These are phyloP conservation scores for Coleophoma cylindrospora DNA, from an alignment of 2,329 filamentous ascomycete genomes.

Conservation along the genomic window DNA sequence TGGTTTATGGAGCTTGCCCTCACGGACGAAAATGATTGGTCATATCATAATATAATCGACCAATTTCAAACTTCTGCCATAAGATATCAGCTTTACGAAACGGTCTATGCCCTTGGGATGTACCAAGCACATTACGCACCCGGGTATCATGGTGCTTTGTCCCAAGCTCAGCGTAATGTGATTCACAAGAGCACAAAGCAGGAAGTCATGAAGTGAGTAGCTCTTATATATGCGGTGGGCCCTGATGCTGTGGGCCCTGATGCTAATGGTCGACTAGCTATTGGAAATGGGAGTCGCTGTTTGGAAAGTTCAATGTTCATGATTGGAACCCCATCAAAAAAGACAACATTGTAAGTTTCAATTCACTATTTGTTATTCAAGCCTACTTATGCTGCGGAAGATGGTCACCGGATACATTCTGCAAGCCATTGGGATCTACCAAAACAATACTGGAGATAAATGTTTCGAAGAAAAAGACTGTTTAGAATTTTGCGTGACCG, in stretches of 20 bases:
- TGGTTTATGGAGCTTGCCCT: slow-evolving; percentile 14
- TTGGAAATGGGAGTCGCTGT: slow-evolving; percentile 19
- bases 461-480: neutral
- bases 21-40: slow-evolving; percentile 11
- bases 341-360: slow-evolving; percentile 8
- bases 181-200: slow-evolving; percentile 17
- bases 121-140: slow-evolving; percentile 15
- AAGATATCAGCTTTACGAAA: slow-evolving; percentile 20
- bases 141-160: slow-evolving; percentile 16
- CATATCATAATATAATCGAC: slow-evolving; percentile 19
- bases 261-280: slow-evolving; percentile 1
- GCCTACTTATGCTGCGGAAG: too few relatives aligned
- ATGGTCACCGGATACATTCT: neutral
- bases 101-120: slow-evolving; percentile 13
- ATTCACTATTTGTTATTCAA: neutral
- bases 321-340: slow-evolving; percentile 10
- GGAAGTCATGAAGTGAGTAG: slow-evolving; percentile 7
- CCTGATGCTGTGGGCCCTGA: too few relatives aligned
- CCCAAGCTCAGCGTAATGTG: slow-evolving; percentile 11
- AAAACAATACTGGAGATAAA: neutral
- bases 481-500: neutral
- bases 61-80: slow-evolving; percentile 20
- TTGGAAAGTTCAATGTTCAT: slow-evolving; percentile 3
- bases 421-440: neutral
- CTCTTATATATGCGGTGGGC: too few relatives aligned